Evolutionary conservation across 306 rosid species (phyloP).

Genomic region (Quercus glauca): DNA sequence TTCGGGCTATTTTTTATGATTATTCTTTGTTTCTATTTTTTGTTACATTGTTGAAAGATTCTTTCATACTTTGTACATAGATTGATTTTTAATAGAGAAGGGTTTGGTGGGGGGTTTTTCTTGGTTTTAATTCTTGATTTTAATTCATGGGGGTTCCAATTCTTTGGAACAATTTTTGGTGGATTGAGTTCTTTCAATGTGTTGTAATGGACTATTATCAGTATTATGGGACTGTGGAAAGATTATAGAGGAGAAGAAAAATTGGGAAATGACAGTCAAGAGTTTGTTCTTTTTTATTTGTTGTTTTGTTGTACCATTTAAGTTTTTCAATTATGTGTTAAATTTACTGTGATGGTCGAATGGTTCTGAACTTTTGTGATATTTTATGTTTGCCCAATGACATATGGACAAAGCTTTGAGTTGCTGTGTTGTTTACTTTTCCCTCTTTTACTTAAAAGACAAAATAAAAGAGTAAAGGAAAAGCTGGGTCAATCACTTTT

Average conservation of each 20-base stretch:
- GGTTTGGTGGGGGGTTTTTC: slow-evolving; percentile 1
- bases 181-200: slow-evolving; percentile 35
- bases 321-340: neutral
- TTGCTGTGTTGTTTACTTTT: neutral
- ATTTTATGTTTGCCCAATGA: slow-evolving; percentile 1
- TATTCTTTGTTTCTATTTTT: slow-evolving; percentile 12
- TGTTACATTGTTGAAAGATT: slow-evolving; percentile 41
- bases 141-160: slow-evolving; percentile 19
- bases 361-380: slow-evolving; percentile 8
- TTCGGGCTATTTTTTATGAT: slow-evolving; percentile 47
- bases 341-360: neutral
- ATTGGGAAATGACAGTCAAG: slow-evolving; percentile 19
- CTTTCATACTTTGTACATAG: slow-evolving; percentile 59
- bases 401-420: neutral
- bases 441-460: neutral
- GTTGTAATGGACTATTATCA: neutral
- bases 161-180: slow-evolving; percentile 54
- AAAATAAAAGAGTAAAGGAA: neutral
- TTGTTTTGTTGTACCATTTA: slow-evolving; percentile 4
- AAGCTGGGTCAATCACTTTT: slow-evolving; percentile 5
- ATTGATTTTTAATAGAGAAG: slow-evolving; percentile 13
- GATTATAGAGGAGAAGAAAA: slow-evolving; percentile 18
- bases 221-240: slow-evolving; percentile 28
- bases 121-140: slow-evolving; percentile 36
- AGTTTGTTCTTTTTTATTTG: slow-evolving; percentile 19